Base-by-base conservation (phyloP, 176 grass and related monocot species). In the Zoysia pacifica region DNA sequence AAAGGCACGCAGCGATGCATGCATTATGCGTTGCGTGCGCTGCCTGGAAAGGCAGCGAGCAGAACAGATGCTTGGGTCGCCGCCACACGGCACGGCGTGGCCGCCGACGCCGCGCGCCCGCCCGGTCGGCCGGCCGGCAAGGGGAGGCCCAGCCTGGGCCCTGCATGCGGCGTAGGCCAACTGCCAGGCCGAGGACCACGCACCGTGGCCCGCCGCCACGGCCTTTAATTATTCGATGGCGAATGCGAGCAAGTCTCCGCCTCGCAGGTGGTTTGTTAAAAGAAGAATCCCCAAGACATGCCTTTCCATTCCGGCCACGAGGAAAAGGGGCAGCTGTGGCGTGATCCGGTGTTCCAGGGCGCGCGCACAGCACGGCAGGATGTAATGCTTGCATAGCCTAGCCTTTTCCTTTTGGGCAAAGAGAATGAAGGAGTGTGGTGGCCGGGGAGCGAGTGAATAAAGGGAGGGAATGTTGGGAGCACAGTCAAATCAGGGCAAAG, bases 331-430 rank as follows among this genome's bases (percentile, higher is more conserved):
- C 4, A 37, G 70, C 62, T 46, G 10, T 41, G 79, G 76, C 68
- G 73, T 66, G 73, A 69, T 82, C 64, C 56, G 13, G 51, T 28
- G 28, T 36, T 77, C 50, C 62, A 60, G 74, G 55, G 41, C 41
- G 48, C 50, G 37, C 41, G n/a, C 53, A 68, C 36, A 42, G 11
- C 52, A 48, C 41, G 39, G 67, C 3, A 5, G 67, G 44, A 19
- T 41, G 16, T 55, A 70, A 58, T 58, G 6, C 8, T 12, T 18
- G 61, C 11, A 14, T 75, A 5, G 45, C 43, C 62, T 69, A 52
- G 44, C 61, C 81, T 68, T 79, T 76, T 77, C 43, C 73, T 89
- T 89, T 77, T 58, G 76, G 84, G 87, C 81, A 86, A 89, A 94
- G 81, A 70, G 89, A 87, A 91, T 72, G 82, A 78, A 43, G 4